Evolutionary conservation across 306 rosid species (phyloP), one percentile per base, ranked within the genome.

Genomic region (Prunus mira): DNA sequence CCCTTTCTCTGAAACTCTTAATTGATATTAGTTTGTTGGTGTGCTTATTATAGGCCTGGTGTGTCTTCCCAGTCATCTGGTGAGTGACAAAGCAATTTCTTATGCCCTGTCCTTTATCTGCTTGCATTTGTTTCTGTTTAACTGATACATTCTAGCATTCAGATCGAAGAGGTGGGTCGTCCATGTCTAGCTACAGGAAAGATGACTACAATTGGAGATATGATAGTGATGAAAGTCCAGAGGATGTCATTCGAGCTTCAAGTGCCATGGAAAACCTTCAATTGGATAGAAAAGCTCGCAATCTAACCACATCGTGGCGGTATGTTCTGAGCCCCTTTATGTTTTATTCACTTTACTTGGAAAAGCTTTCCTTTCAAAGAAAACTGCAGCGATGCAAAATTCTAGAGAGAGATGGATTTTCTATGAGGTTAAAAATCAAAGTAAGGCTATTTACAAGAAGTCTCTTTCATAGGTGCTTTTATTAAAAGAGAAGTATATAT

Each of bases 221-320:
- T 58, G 96, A 96, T 81, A 83, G 79, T 69, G 97, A 91, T 63
- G 98, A 96, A 67, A 90, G 87, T 84, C 82, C 97, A 0, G 98
- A 96, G 41, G 96, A 92, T 71, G 90, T 95, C 80, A 82, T 89
- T 69, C 94, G 90, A 85, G 91, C 97, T 14, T 95, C 99, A 27
- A 79, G 74, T 78, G 98, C 97, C 62, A 43, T 96, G 88, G 99
- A 96, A 88, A 91, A 91, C 83, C 98, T 96, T 79, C 99, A 96
- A 34, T 69, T 96, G 88, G 99, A 96, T 80, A 86, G 97, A 77
- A 96, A 96, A 82, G 96, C 99, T 82, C 89, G 99, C 80, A 96
- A 89, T 88, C 96, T 96, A 83, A 87, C 99, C 41, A 87, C 99
- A 24, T 96, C 99, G 58, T 96, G 99, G 98, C 88, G 97, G 99